Evolutionary conservation across 352 stramenopile genomes (phyloP).

Genomic region (Phytopythium helicoides): DNA sequence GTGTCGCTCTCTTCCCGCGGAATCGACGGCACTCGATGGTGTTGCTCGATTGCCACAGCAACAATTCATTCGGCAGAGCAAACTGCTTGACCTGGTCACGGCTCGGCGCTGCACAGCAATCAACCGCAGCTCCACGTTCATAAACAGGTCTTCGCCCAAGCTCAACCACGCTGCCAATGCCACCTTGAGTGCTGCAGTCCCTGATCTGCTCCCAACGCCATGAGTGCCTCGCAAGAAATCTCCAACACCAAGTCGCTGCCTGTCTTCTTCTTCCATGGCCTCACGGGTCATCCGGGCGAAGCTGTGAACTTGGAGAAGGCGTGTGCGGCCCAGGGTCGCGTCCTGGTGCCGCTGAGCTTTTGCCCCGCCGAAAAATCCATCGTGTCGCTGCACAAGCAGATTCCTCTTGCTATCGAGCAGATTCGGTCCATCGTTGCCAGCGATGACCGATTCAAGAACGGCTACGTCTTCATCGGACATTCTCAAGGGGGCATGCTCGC

Average conservation of each 20-base stretch:
- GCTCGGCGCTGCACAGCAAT: too few relatives aligned
- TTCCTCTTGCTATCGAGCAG: slow-evolving; percentile 37
- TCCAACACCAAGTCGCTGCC: slow-evolving; percentile 10
- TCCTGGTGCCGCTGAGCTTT: slow-evolving; percentile 39
- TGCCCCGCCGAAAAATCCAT: slow-evolving; percentile 36
- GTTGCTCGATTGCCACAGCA: too few relatives aligned
- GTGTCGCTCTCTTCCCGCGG: too few relatives aligned
- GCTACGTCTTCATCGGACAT: slow-evolving; percentile 49
- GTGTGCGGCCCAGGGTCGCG: slow-evolving; percentile 21
- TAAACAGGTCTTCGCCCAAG: too few relatives aligned
- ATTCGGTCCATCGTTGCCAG: slow-evolving; percentile 30
- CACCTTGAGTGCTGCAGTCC: neutral
- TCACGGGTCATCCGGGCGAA: slow-evolving; percentile 26
- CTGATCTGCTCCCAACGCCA: neutral
- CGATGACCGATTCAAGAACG: slow-evolving; percentile 29
- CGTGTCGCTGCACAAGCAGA: slow-evolving; percentile 25
- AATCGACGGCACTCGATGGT: too few relatives aligned
- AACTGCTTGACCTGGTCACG: slow-evolving; percentile 24
- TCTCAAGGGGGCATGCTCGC: slow-evolving; percentile 39
- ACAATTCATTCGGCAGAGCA: slow-evolving; percentile 7
- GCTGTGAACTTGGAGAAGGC: slow-evolving; percentile 30
- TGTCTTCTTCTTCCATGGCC: slow-evolving; percentile 53
- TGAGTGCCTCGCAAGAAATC: neutral
- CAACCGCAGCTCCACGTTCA: too few relatives aligned
- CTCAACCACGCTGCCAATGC: too few relatives aligned